Base-by-base conservation (phyloP, 2,329 filamentous ascomycete genomes). In the Sphaerulina populicola region DNA sequence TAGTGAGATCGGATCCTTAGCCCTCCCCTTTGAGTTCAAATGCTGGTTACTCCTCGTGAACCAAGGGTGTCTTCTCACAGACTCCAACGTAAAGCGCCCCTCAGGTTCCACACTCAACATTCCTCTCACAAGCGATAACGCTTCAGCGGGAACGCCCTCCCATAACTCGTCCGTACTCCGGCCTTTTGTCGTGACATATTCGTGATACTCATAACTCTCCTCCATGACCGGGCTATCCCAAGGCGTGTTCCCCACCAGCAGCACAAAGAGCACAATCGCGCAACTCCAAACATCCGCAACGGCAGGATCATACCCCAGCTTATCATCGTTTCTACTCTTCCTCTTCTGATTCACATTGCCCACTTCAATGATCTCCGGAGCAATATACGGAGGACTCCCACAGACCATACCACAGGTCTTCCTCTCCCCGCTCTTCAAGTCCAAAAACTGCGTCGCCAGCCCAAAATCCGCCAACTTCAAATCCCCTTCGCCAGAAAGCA, bases 391-490 rank as follows among this genome's bases (percentile, higher is more conserved):
- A 15, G 93, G 93, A 62, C 89, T 95, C 6, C 93, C 93, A 65
- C 93, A 98, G 59, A 97, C 85, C 2, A 91, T 95, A 11, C 83
- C 82, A 65, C 88, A 94, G 55, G 83, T 73, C 69, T 96, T 94
- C 57, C 81, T 79, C 62, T 83, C 79, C 8, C 89, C 89, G 62
- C 90, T 87, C 51, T 58, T 60, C n/a, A 58, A 57, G 70, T 94
- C 89, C 69, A 90, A 82, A 64, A 95, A 98, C 68, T 97, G 79
- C 21, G 89, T 93, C 6, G 94, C 90, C 68, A 98, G 83, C 36
- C 93, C 93, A 73, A 98, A 98, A 68, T 98, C 93, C 10, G 93
- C 93, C 49, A 98, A 80, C 70, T 98, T 98, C 58, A 98, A 72
- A 65, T 89, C 85, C 6, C 93, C 93, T 58, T 85, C 81, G 0